Evolutionary conservation across 2,329 filamentous ascomycete genomes (phyloP), one percentile per base, ranked within the genome.

Genomic region (Hawksworthiomyces lignivorus): DNA sequence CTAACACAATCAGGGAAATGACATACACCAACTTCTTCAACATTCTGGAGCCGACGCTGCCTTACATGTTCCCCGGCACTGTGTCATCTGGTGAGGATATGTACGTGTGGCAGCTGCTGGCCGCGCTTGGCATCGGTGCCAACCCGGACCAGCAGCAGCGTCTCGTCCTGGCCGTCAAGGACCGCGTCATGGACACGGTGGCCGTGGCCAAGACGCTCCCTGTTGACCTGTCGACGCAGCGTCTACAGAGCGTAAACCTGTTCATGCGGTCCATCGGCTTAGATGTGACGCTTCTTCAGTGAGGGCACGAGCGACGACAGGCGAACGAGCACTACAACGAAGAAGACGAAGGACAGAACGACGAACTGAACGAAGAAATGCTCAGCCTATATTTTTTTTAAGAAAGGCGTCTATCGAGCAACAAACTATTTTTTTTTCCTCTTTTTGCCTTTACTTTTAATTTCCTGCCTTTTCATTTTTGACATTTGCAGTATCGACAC

Each of bases 201-300:
- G 71, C 76, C 22, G 78, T 94, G 39, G 84, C 87, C 55, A 96
- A 95, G 72, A 90, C 87, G 2, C 71, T 98, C 26, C 90, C 92
- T 15, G 74, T 82, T 14, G 84, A 92, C 44, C 87, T 97, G 80
- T 82, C 85, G 11, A 80, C 80, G 46, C 81, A 87, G 58, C 82
- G 90, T 46, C 70, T 95, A 44, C 82, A 84, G 45, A 95, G 95
- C 57, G 92, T 98, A 52, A 98, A 98, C 60, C 68, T 98, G 43
- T 98, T 98, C 63, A 96, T 98, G 89, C 84, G 88, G 56, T 92
- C 90, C 43, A 96, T 98, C 63, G 92, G 92, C n/a, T 73, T 98
- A 59, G 92, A 98, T 67, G 92, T 98, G 38, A 92, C 96, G 54
- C 64, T 82, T 39, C 62, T 80, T 47, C 61, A 65, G 45, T 68